Evolutionary conservation across 306 rosid genomes (phyloP).

Genomic region (Lathyrus oleraceus): DNA sequence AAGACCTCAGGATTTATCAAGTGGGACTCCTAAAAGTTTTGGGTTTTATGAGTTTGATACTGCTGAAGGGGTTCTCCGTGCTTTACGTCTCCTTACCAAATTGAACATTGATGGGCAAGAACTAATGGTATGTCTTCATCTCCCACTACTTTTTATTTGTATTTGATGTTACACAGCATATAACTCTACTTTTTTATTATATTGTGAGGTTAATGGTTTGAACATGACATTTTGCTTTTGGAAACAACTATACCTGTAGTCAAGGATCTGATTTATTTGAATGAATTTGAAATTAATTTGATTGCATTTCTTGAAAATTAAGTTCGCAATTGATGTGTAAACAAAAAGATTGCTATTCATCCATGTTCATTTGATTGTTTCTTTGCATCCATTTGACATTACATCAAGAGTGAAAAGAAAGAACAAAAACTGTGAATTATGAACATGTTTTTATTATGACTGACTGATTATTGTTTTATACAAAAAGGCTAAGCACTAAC

Average conservation of each 20-base stretch:
- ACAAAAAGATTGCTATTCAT: not conserved
- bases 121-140: conserved; percentile 63
- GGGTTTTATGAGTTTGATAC: conserved; percentile 97
- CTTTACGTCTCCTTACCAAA: conserved; percentile 82
- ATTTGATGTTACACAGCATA: not conserved
- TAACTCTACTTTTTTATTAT: not conserved
- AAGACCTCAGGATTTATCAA: conserved; percentile 82
- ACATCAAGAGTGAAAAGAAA: not conserved
- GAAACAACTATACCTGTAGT: not conserved
- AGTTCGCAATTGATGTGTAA: not conserved
- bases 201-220: conserved; percentile 1
- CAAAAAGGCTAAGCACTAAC: not conserved
- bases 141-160: conserved; percentile 1
- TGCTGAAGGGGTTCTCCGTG: conserved; percentile 97
- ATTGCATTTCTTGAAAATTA: conserved; percentile 28
- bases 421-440: not conserved
- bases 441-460: not conserved
- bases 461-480: not conserved
- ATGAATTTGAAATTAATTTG: conserved; percentile 3
- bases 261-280: not conserved
- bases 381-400: conserved; percentile 4
- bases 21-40: conserved; percentile 86
- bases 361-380: not conserved
- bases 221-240: not conserved
- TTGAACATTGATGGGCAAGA: conserved; percentile 93